These are phyloP conservation scores for Leersia perrieri DNA, from an alignment of 176 grass and related monocot species.

Conservation along the genomic window DNA sequence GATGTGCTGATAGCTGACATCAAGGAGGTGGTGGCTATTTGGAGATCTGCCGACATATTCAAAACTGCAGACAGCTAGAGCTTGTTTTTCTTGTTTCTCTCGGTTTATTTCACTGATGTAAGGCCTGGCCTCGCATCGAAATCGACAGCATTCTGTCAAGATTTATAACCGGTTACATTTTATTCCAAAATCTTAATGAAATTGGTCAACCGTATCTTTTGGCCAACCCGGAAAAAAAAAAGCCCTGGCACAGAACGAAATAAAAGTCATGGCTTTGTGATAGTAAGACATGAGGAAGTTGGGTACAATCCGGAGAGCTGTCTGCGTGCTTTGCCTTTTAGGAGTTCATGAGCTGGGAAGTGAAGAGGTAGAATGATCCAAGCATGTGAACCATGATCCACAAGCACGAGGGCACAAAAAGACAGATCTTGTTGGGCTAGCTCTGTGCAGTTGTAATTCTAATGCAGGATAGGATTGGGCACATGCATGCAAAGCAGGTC, in stretches of 20 bases:
- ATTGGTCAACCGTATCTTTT: too few relatives aligned
- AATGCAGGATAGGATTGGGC: not conserved
- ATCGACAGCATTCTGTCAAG: too few relatives aligned
- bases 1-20: too few relatives aligned
- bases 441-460: constrained; percentile 19
- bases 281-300: constrained; percentile 11
- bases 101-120: too few relatives aligned
- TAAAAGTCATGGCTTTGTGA: constrained; percentile 16
- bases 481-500: constrained; percentile 24
- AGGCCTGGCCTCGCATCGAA: too few relatives aligned
- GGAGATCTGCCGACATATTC: too few relatives aligned
- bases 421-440: constrained; percentile 33
- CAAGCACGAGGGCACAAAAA: constrained; percentile 28
- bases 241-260: constrained; percentile 22
- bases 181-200: too few relatives aligned
- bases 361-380: constrained; percentile 29
- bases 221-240: too few relatives aligned
- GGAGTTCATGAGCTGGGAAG: constrained; percentile 23
- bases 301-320: constrained; percentile 19
- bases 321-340: not conserved
- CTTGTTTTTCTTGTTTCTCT: too few relatives aligned
- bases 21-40: too few relatives aligned
- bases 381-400: constrained; percentile 47
- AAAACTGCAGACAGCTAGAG: too few relatives aligned
- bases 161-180: too few relatives aligned